Evolutionary conservation across 495 filamentous ascomycete species (phyloP), one percentile per base, ranked within the genome.

Genomic region (Neurospora terricola): DNA sequence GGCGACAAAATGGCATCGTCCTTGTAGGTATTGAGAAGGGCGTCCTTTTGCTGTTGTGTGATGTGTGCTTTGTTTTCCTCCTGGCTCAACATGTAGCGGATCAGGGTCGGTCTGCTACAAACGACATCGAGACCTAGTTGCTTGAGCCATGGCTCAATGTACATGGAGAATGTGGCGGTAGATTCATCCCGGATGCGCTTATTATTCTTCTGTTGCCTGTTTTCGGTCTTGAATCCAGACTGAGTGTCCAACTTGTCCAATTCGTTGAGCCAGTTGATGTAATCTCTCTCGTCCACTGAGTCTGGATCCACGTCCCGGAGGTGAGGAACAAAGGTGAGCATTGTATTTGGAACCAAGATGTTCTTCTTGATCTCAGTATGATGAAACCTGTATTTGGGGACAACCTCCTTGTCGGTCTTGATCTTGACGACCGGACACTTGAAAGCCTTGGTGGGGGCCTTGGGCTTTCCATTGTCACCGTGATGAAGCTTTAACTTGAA

Each of bases 361-460:
- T 86, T 86, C 48, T 83, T 86, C 73, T 73, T 79, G n/a, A 86
- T 82, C 72, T 86, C 83, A n/a, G 85, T 82, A 73, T 85, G 83
- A 68, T 86, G 84, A 69, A 85, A 86, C 34, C 81, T 73, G 72
- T 86, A 86, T 9, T 75, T 72, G 23, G 84, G 84, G 4, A 83
- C 82, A 6, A 77, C 76, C 14, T 82, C 81, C 59, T 76, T 79
- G 70, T 83, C 77, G 8, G 82, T 81, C 70, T 81, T 82, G 72
- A 86, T 82, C 73, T 79, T 78, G 30, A 77, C 71, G 9, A 84
- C 79, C 5, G 81, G 81, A 71, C 76, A 80, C 18, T 74, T 48
- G 30, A 72, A 36, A 38, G 79, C 77, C 62, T 79, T 78, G n/a
- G 80, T 81, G 27, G 79, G 75, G 71, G 80, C 80, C 71, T 80